phyloP scores from a whole-genome alignment of 2,329 filamentous ascomycete species.

The Exophiala oligosperma region DNA sequence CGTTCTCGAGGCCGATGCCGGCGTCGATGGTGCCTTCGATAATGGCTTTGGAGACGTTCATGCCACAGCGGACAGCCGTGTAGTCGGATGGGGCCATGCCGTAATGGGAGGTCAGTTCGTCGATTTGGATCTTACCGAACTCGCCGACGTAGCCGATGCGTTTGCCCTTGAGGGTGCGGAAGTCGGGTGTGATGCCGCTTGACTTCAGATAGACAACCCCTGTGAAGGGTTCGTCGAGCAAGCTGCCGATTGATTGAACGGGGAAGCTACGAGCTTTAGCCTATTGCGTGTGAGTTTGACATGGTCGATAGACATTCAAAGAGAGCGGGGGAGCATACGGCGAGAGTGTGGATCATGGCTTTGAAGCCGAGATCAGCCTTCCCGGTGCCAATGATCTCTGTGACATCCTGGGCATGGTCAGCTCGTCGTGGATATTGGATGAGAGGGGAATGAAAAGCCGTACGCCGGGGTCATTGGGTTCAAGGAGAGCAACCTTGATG shows the following conservation, averaged over 20 bases:
- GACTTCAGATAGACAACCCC: slow-evolving; percentile 75
- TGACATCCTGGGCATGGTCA: slow-evolving; percentile 58
- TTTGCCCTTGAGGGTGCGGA: slow-evolving; percentile 72
- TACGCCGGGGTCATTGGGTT: slow-evolving; percentile 72
- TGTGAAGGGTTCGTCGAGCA: slow-evolving; percentile 78
- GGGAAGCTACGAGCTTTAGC: slow-evolving; percentile 76
- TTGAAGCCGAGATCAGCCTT: slow-evolving; percentile 80
- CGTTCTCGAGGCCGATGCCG: slow-evolving; percentile 75
- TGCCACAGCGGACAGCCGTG: slow-evolving; percentile 74
- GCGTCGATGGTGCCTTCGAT: slow-evolving; percentile 72
- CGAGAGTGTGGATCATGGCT: slow-evolving; percentile 80
- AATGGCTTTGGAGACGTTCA: slow-evolving; percentile 78
- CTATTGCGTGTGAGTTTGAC: slow-evolving; percentile 36
- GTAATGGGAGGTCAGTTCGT: slow-evolving; percentile 76
- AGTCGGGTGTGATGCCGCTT: slow-evolving; percentile 73
- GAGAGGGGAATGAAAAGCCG: background rate
- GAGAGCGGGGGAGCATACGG: slow-evolving; percentile 46
- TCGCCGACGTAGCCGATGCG: slow-evolving; percentile 78
- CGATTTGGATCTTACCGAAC: slow-evolving; percentile 81
- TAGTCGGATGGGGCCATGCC: slow-evolving; percentile 73
- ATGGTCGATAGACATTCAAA: background rate
- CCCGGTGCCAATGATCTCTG: slow-evolving; percentile 74
- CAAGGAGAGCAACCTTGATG: slow-evolving; percentile 74
- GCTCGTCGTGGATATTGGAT: background rate
- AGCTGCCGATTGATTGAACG: slow-evolving; percentile 69